Base-by-base conservation (phyloP, 208 protist genomes). In the Acanthamoeba divionensis region DNA sequence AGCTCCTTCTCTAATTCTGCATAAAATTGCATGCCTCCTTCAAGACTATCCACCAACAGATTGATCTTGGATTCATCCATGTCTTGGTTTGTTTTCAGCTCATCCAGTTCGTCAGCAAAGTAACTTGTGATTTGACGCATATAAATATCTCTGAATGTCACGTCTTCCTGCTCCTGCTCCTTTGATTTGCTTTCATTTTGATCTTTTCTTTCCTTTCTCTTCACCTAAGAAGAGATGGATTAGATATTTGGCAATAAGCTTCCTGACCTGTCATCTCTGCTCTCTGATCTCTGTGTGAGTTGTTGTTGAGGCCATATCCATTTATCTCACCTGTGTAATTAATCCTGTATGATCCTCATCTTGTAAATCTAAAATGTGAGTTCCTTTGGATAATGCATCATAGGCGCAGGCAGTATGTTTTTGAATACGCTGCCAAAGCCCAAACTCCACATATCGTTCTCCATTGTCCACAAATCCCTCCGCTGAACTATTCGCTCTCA, bases 381-480 rank as follows among this genome's bases (percentile, higher is more conserved):
- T 48, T 75, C 7, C 44, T 33, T 47, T 7, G 44, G 10, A 7
- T 31, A 9, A 9, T 10, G 36, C 60, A 67, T 67, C 6, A 9
- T 15, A n/a, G 18, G 6, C 52, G 52, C 13, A 13, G 52, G 52
- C 52, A 57, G 44, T 82, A 45, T 82, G 48, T 31, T 82, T 82
- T 15, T 29, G n/a, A 26, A 82, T 36, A 18, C 71, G 71, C 48
- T 21, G 44, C 71, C 71, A 82, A 13, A 82, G 71, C 0, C 71
- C 71, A 7, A 52, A 82, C 71, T 82, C 48, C 45, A 82, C 71
- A 45, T 52, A 82, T 52, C 62, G 54, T 31, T 82, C 71, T 26
- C 44, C 71, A 52, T 82, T 82, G 18, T 82, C 71, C 38, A 82
- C 71, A 36, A 82, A 82, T 45, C 71, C 71, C 48, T 82, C 48